Percentiles rank a stretch among this genome's conserved stretches.
phyloP scores from a whole-genome alignment of 2,329 filamentous ascomycete species.

The Chalaropsis ovoidea region DNA sequence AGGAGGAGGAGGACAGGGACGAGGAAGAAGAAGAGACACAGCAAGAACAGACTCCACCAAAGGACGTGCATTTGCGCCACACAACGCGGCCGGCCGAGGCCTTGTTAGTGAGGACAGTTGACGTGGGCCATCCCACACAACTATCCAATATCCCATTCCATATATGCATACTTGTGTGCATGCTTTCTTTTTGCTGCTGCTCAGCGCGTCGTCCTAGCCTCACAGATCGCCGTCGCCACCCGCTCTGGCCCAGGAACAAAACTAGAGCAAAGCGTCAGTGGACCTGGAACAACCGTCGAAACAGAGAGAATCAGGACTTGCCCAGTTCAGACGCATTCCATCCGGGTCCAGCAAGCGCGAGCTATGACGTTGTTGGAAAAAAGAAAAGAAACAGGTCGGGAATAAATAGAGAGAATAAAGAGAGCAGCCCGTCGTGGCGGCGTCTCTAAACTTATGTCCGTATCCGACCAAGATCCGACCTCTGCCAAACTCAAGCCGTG shows the following conservation, averaged over 20 bases:
- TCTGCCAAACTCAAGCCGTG: not conserved
- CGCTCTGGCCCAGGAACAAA: not conserved
- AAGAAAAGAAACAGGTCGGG: not conserved
- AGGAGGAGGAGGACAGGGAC: not conserved
- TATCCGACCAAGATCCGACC: not conserved
- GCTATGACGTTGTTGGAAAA: not conserved
- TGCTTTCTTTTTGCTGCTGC: not conserved
- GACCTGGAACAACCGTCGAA: constrained; percentile 10
- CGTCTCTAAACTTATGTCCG: not conserved
- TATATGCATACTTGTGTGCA: no score
- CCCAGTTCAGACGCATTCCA: not conserved
- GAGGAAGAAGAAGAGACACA: not conserved
- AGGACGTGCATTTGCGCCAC: constrained; percentile 10
- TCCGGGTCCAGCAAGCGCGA: not conserved
- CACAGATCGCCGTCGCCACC: not conserved
- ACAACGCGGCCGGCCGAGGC: not conserved
- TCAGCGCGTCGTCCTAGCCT: not conserved
- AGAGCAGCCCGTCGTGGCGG: not conserved
- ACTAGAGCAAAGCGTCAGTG: not conserved
- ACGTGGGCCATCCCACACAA: not conserved
- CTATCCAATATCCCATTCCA: not conserved
- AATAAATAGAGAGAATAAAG: not conserved
- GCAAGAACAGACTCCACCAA: not conserved
- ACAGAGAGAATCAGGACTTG: not conserved
- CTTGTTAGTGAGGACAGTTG: not conserved